Evolutionary conservation across 2,329 filamentous ascomycete genomes (phyloP).

Genomic region (Fusarium coffeatum): DNA sequence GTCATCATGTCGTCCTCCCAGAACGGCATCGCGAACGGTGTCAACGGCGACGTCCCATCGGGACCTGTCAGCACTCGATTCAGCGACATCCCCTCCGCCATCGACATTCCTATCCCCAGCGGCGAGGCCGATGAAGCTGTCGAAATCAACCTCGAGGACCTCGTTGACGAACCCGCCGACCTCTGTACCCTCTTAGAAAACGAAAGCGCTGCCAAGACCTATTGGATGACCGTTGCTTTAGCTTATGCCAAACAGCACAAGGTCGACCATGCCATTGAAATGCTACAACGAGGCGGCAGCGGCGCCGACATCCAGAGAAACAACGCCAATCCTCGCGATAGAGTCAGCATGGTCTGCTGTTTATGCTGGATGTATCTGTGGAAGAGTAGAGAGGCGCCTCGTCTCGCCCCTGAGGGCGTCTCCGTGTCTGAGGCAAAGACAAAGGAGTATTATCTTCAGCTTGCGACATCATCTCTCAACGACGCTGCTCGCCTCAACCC

Average conservation of each 20-base stretch:
- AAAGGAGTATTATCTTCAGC: slow-evolving; percentile 92
- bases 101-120: slow-evolving; percentile 74
- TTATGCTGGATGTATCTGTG: slow-evolving; percentile 92
- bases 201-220: slow-evolving; percentile 88
- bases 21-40: slow-evolving; percentile 60
- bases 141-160: slow-evolving; percentile 91
- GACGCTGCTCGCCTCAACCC: slow-evolving; percentile 96
- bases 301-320: slow-evolving; percentile 76
- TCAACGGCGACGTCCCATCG: slow-evolving; percentile 53
- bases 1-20: slow-evolving; percentile 55
- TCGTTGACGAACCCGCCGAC: slow-evolving; percentile 93
- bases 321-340: slow-evolving; percentile 80
- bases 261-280: slow-evolving; percentile 83
- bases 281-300: slow-evolving; percentile 77
- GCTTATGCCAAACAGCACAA: slow-evolving; percentile 97
- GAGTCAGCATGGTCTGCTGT: slow-evolving; percentile 84
- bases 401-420: slow-evolving; percentile 70
- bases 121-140: slow-evolving; percentile 79
- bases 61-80: slow-evolving; percentile 67
- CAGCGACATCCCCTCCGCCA: slow-evolving; percentile 71
- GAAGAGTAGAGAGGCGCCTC: slow-evolving; percentile 84
- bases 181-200: slow-evolving; percentile 95
- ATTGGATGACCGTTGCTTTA: slow-evolving; percentile 98
- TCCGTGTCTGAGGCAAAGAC: slow-evolving; percentile 80
- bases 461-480: slow-evolving; percentile 91